Conservation (phyloP, 2,329 filamentous ascomycete genomes). For the Venturia asperata region DNA sequence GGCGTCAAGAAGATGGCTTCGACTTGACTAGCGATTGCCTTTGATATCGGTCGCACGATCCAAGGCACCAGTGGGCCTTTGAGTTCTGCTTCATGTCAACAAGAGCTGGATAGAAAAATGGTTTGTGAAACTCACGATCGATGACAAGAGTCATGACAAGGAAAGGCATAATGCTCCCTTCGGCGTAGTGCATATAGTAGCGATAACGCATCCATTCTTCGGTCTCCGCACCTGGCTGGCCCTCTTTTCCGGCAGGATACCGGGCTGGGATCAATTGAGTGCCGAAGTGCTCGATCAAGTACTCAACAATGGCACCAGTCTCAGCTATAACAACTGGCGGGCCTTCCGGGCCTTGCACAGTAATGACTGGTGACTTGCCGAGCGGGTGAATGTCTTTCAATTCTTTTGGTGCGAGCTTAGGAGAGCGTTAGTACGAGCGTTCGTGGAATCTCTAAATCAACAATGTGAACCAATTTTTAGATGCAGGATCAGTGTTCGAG, state of each 20-base stretch:
- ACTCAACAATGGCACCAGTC: slow-evolving; percentile 73
- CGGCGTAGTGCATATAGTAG: slow-evolving; percentile 75
- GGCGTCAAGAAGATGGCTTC: slow-evolving; percentile 39
- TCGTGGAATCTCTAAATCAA: not conserved
- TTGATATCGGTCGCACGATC: slow-evolving; percentile 60
- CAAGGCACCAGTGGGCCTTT: slow-evolving; percentile 53
- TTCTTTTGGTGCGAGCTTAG: slow-evolving; percentile 62
- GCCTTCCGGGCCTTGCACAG: slow-evolving; percentile 47
- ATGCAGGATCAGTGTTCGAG: not conserved
- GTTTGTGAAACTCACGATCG: slow-evolving; percentile 37
- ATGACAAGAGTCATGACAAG: slow-evolving; percentile 60
- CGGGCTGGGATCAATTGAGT: slow-evolving; percentile 44
- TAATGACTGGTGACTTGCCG: slow-evolving; percentile 78
- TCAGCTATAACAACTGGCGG: slow-evolving; percentile 65
- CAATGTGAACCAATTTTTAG: not conserved
- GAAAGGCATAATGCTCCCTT: slow-evolving; percentile 73
- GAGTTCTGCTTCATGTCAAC: slow-evolving; percentile 31
- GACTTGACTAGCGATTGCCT: slow-evolving; percentile 45
- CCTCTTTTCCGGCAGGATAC: slow-evolving; percentile 48
- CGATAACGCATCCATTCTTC: slow-evolving; percentile 55
- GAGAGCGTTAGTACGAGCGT: not conserved
- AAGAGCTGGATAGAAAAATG: not conserved
- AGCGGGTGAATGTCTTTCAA: slow-evolving; percentile 74
- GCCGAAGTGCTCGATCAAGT: slow-evolving; percentile 64
- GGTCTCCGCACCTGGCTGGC: slow-evolving; percentile 49